phyloP scores from a whole-genome alignment of 768 basidiomycete species.

The Podaxis carcinomalis region DNA sequence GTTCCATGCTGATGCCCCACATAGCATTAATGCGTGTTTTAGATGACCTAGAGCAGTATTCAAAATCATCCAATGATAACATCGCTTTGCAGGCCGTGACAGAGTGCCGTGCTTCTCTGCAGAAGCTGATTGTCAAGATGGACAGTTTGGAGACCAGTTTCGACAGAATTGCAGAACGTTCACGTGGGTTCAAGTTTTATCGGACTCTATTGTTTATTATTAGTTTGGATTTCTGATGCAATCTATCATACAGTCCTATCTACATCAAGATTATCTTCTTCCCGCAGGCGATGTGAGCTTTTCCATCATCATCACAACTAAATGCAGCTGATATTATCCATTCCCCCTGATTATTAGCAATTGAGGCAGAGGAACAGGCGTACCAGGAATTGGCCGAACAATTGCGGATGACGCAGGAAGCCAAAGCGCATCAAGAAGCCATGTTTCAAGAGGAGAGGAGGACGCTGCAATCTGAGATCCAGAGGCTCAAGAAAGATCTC shows the following conservation, averaged over 20 bases:
- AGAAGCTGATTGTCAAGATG: slow-evolving; percentile 72
- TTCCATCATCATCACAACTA: background rate
- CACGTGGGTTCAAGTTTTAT: slow-evolving; percentile 46
- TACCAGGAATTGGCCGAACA: slow-evolving; percentile 71
- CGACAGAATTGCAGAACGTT: slow-evolving; percentile 82
- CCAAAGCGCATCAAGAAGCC: slow-evolving; percentile 52
- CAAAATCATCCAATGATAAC: slow-evolving; percentile 39
- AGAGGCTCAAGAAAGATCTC: slow-evolving; percentile 44
- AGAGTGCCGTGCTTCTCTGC: slow-evolving; percentile 58
- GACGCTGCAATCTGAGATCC: slow-evolving; percentile 51
- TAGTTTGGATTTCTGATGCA: slow-evolving; percentile 8
- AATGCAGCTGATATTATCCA: slow-evolving; percentile 9
- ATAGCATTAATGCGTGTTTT: slow-evolving; percentile 59
- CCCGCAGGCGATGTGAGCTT: slow-evolving; percentile 67
- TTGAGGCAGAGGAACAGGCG: slow-evolving; percentile 71
- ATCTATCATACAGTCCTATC: slow-evolving; percentile 56
- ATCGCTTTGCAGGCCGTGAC: slow-evolving; percentile 51
- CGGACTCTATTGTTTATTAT: slow-evolving; percentile 3
- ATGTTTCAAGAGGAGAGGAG: slow-evolving; percentile 55
- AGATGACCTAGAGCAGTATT: slow-evolving; percentile 60
- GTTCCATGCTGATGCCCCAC: background rate
- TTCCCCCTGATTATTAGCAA: slow-evolving; percentile 35
- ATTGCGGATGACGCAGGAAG: slow-evolving; percentile 55
- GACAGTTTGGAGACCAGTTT: slow-evolving; percentile 77
- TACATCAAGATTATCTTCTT: slow-evolving; percentile 62